These are phyloP conservation scores for Pinus taeda DNA, from an alignment of 75 land plant genomes.

Conservation along the genomic window DNA sequence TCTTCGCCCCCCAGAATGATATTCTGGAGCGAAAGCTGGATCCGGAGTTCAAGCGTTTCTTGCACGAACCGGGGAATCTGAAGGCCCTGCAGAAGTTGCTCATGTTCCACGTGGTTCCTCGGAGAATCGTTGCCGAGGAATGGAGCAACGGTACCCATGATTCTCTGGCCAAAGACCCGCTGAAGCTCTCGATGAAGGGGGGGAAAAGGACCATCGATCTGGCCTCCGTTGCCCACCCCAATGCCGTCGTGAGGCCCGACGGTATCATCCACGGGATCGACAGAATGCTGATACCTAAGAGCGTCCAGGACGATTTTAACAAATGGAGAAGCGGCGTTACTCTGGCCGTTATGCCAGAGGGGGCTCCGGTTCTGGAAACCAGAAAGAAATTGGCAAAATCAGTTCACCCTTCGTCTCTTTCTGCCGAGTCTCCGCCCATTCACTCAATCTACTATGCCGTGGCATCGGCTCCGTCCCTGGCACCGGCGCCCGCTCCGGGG, in stretches of 20 bases:
- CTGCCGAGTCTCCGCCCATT: slow-evolving; percentile 17
- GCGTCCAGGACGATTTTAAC: slow-evolving; percentile 65
- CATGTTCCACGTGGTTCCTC: slow-evolving; percentile 60
- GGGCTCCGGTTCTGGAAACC: slow-evolving; percentile 55
- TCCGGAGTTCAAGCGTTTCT: slow-evolving; percentile 79
- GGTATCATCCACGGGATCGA: slow-evolving; percentile 89
- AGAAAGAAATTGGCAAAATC: slow-evolving; percentile 21
- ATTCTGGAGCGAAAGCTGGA: slow-evolving; percentile 71
- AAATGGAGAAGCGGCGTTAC: slow-evolving; percentile 39
- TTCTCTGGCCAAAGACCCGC: slow-evolving; percentile 13
- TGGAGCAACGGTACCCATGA: slow-evolving; percentile 23
- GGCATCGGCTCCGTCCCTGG: slow-evolving; percentile 69
- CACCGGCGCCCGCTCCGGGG: slow-evolving; percentile 86
- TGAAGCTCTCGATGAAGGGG: slow-evolving; percentile 3
- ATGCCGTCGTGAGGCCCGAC: slow-evolving; percentile 63
- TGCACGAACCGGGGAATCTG: slow-evolving; percentile 76
- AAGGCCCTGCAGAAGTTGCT: slow-evolving; percentile 38
- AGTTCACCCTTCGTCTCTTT: slow-evolving; percentile 1
- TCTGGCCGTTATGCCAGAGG: slow-evolving; percentile 51
- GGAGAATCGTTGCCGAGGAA: slow-evolving; percentile 29
- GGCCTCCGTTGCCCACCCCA: slow-evolving; percentile 47
- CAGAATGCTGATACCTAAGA: slow-evolving; percentile 58
- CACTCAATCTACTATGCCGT: slow-evolving; percentile 49
- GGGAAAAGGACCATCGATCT: slow-evolving; percentile 16
- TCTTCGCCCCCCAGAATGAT: slow-evolving; percentile 44